Base-by-base conservation (phyloP, 306 rosid genomes). In the Trichosanthes truncata region DNA sequence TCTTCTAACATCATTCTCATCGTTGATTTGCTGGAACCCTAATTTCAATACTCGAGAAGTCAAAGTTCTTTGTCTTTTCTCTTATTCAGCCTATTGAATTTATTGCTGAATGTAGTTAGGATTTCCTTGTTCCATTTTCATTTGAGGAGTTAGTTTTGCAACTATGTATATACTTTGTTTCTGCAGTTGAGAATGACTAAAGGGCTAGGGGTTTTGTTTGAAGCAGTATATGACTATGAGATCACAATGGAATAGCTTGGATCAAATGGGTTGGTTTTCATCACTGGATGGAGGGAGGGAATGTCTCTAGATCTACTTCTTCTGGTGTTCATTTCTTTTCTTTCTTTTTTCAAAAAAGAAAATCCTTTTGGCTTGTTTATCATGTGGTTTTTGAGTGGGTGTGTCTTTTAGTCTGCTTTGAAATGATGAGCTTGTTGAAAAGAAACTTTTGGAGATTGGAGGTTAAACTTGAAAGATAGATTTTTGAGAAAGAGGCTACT, bases 221-320 rank as follows among this genome's bases (percentile, higher is more conserved):
- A 56, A 75, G 83, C 84, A 85, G 91, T 87, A 86, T 93, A 92
- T 89, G 95, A 95, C 62, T 84, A 84, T 83, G 49, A 84, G 85
- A n/a, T n/a, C n/a, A 89, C 87, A 89, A 88, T 76, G 87, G 89
- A 87, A 85, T 66, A 88, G 90, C 52, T 95, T 93, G 92, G 92
- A 86, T 89, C 90, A 80, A 87, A 88, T 83, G 92, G 90, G 87
- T 78, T 85, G 91, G 97, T 91, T 92, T 95, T 90, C 96, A 76
- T 92, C 98, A 90, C 95, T 97, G 97, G 86, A 95, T 95, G 98
- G 98, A 95, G 97, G 98, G 98, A 95, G 97, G 98, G 92, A 95
- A 97, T 97, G 96, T 92, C 97, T 93, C 87, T 95, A 95, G 89
- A 87, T 97, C 92, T 87, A 87, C 89, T 91, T 95, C 83, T 89